Evolutionary conservation across 2,329 filamentous ascomycete genomes (phyloP).

Genomic region (Bipolaris zeicola): DNA sequence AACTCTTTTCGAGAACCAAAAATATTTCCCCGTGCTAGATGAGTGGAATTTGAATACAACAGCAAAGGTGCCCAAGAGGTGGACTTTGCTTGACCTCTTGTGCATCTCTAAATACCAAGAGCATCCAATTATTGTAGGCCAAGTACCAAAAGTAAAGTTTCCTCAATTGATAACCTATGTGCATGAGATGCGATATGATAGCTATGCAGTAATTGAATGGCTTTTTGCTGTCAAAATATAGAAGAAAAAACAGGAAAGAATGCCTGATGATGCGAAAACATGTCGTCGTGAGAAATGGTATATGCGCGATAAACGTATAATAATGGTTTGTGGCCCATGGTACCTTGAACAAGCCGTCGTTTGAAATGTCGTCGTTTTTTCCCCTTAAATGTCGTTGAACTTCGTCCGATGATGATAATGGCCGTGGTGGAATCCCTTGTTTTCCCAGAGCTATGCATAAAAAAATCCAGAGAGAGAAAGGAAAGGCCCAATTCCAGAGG

Average conservation of each 20-base stretch:
- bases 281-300: neutral
- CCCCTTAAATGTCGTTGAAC: slow-evolving; percentile 3
- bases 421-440: neutral
- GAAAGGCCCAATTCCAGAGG: neutral
- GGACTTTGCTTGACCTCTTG: neutral
- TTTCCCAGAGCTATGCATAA: slow-evolving; percentile 10
- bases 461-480: neutral
- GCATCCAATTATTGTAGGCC: neutral
- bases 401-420: neutral
- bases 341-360: neutral
- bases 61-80: neutral
- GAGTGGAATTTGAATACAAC: neutral
- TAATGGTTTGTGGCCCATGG: neutral
- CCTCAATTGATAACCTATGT: neutral
- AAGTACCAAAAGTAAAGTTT: neutral
- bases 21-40: neutral
- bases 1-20: neutral
- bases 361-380: neutral
- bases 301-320: neutral
- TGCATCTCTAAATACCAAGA: neutral
- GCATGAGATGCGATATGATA: neutral
- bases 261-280: neutral
- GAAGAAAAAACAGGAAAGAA: neutral
- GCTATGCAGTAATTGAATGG: neutral
- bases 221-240: neutral